Base-by-base conservation (phyloP, 1,284 basidiomycete genomes). In the Pseudomicrostroma phylloplanum region DNA sequence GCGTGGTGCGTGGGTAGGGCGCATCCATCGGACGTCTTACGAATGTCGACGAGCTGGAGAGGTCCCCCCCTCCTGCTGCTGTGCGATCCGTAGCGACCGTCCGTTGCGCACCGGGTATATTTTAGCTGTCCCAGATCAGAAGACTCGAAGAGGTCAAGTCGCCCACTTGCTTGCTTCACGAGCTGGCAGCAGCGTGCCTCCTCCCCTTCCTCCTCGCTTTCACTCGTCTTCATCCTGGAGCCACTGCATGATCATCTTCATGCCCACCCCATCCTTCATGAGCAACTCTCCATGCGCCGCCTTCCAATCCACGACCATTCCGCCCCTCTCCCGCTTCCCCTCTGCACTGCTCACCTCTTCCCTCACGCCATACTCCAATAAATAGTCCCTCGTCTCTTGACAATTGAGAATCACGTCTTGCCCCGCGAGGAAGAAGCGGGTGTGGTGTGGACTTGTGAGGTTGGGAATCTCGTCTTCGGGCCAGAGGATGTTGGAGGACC, bases 401-500 rank as follows among this genome's bases (percentile, higher is more conserved):
- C 70, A 68, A 48, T 63, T 64, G 39, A 77, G 49, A 48, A 77
- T 72, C 41, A 68, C 66, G 51, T 77, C 74, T 17, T 74, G 46
- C 40, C 70, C 69, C 13, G 74, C 71, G 39, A 77, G 57, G 51
- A 67, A 73, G 42, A 77, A 65, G 48, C 62, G 57, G 11, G 63
- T 64, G 23, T 56, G 56, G 42, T 55, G 68, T 3, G 58, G 60
- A 56, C 70, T 65, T 1, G 51, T 26, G 39, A 74, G 54, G 11
- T 59, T 39, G 0, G 66, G 69, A 36, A 76, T 71, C 57, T 77
- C 72, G 57, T 73, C 65, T 40, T 57, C 30, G 2, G 72, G 70
- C 67, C 77, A 73, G 3, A 79, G 60, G 43, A 76, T 68, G 51
- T 71, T 73, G 58, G 64, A 65, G 19, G 62, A 55, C 74, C 74